phyloP scores from a whole-genome alignment of 768 basidiomycete species.

The Panaeolus papilionaceus region DNA sequence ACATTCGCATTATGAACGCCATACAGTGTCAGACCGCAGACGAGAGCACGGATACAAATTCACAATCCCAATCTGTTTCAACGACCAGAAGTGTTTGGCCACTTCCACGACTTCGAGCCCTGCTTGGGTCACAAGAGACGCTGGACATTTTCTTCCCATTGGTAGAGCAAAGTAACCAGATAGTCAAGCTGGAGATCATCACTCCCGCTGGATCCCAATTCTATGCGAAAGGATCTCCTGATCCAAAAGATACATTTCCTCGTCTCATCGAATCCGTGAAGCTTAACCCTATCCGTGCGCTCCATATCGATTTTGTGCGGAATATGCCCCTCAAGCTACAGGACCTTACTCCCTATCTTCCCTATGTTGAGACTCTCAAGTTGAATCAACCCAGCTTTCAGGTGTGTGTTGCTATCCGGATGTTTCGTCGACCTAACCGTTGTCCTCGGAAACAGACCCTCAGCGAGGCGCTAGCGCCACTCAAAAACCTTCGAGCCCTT shows the following conservation, averaged over 20 bases:
- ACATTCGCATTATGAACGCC: not conserved
- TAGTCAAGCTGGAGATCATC: not conserved
- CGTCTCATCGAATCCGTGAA: not conserved
- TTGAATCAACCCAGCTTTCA: not conserved
- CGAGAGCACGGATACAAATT: not conserved
- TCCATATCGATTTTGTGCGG: not conserved
- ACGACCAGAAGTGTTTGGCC: not conserved
- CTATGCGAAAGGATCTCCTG: constrained; percentile 1
- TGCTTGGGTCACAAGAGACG: not conserved
- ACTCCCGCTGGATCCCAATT: not conserved
- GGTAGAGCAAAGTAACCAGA: not conserved
- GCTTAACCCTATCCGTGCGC: not conserved
- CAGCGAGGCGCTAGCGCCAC: not conserved
- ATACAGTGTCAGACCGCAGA: not conserved
- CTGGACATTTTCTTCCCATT: constrained; percentile 3
- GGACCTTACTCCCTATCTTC: not conserved
- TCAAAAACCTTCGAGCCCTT: not conserved
- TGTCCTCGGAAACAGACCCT: not conserved
- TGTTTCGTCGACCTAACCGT: not conserved
- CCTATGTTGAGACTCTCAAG: not conserved
- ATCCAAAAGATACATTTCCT: not conserved
- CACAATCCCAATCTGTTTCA: not conserved
- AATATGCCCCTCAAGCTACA: not conserved
- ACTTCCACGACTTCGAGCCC: constrained; percentile 3
- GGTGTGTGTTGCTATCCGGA: not conserved